Evolutionary conservation across 2,329 filamentous ascomycete genomes (phyloP).

Genomic region (Colletotrichum theobromicola): DNA sequence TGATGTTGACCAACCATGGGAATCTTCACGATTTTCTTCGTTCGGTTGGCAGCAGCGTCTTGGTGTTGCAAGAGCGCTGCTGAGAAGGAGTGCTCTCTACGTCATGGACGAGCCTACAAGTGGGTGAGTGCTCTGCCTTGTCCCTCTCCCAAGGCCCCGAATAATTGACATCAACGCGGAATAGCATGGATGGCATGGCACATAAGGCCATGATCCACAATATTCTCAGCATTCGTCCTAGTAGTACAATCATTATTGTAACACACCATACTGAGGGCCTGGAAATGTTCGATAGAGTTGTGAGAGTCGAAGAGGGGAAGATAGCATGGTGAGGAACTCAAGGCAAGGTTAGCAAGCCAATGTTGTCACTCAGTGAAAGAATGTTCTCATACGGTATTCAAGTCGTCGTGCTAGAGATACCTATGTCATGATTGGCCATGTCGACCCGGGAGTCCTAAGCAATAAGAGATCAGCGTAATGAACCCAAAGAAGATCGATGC

Average conservation of each 20-base stretch:
- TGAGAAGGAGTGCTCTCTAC: not conserved
- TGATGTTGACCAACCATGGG: not conserved
- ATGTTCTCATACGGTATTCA: not conserved
- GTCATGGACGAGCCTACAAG: not conserved
- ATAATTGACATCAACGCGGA: not conserved
- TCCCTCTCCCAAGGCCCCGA: not conserved
- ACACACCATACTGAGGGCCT: not conserved
- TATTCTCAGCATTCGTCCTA: not conserved
- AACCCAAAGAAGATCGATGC: not conserved
- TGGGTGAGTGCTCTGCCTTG: not conserved
- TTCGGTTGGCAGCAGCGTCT: not conserved
- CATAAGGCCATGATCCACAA: not conserved
- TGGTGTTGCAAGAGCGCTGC: not conserved
- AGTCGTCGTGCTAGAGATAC: not conserved
- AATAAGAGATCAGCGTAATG: not conserved
- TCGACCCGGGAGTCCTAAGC: not conserved
- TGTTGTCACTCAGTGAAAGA: not conserved
- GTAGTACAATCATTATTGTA: not conserved
- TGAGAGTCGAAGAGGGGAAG: not conserved
- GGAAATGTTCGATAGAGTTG: not conserved
- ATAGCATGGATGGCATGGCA: not conserved
- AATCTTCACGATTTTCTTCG: not conserved
- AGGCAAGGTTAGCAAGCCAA: not conserved
- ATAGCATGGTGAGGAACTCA: not conserved
- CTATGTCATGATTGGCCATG: rapidly evolving